phyloP scores from a whole-genome alignment of 2,329 filamentous ascomycete genomes.

The Raffaelea arxii region DNA sequence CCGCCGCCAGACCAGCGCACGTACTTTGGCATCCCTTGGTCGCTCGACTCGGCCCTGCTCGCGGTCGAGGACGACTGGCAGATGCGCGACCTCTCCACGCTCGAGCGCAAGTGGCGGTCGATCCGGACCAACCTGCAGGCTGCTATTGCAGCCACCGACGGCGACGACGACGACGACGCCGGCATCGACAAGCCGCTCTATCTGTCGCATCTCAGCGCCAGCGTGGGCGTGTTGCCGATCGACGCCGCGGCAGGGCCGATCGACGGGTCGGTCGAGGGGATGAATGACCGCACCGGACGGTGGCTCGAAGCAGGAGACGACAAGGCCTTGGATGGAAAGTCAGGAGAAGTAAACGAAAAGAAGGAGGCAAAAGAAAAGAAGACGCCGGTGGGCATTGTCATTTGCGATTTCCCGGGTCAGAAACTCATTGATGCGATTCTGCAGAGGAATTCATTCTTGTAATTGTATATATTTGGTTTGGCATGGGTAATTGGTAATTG shows the following conservation, averaged over 20 bases:
- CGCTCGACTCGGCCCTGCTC: conserved; percentile 28
- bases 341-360: not conserved
- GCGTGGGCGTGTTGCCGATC: conserved; percentile 37
- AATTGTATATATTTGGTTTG: not conserved
- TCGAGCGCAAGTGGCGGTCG: conserved; percentile 37
- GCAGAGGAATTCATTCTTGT: conserved; percentile 19
- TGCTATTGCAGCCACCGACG: conserved; percentile 21
- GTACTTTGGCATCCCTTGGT: conserved; percentile 34
- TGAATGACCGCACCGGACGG: conserved; percentile 38
- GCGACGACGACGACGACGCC: conserved; percentile 19
- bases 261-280: conserved; percentile 30
- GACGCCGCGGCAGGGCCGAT: conserved; percentile 38
- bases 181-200: conserved; percentile 21
- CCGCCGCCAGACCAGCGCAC: too few species aligned
- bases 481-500: too few species aligned
- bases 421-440: conserved; percentile 32
- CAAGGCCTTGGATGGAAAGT: not conserved
- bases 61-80: conserved; percentile 37
- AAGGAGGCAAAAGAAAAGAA: not conserved
- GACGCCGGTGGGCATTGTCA: conserved; percentile 31
- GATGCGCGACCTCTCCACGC: conserved; percentile 29
- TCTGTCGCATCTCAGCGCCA: conserved; percentile 37
- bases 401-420: conserved; percentile 38
- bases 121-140: conserved; percentile 29
- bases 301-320: conserved; percentile 23